These are phyloP conservation scores for Lippia alba DNA, from an alignment of 305 asterid genomes.

Conservation along the genomic window DNA sequence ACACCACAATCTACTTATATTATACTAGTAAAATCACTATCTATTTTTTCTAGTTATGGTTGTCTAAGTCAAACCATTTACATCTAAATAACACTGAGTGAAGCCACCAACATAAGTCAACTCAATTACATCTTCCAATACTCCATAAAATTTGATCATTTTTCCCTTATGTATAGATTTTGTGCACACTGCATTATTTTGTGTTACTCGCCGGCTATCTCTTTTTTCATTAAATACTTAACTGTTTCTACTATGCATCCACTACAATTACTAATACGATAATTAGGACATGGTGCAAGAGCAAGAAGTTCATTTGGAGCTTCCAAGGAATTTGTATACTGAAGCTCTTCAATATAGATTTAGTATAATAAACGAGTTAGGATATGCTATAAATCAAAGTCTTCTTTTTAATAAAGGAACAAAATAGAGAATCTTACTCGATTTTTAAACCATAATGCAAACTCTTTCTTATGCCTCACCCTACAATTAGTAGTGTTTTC, in stretches of 20 bases:
- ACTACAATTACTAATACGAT: neutral
- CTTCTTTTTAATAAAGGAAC: neutral
- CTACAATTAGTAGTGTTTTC: neutral
- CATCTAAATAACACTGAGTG: too few species aligned
- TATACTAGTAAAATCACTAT: neutral
- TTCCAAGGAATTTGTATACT: neutral
- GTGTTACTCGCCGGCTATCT: neutral
- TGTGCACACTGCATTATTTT: neutral
- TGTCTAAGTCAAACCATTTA: neutral
- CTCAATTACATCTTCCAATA: neutral
- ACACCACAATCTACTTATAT: neutral
- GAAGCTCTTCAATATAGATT: neutral
- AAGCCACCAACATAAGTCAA: neutral
- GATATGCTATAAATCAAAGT: too few species aligned
- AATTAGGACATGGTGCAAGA: neutral
- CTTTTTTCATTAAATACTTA: neutral
- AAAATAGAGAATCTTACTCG: neutral
- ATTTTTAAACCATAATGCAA: constrained; percentile 6
- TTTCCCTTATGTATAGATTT: neutral
- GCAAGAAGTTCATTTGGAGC: neutral
- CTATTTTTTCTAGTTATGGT: neutral
- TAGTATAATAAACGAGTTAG: too few species aligned
- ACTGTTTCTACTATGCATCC: neutral
- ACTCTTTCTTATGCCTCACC: neutral
- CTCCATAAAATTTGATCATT: neutral